A percentile compares a stretch with the other conserved stretches of the same genome.
These are phyloP conservation scores for Yamadazyma pseudoaaseri DNA, from an alignment of 1,139 yeast species.

Conservation along the genomic window DNA sequence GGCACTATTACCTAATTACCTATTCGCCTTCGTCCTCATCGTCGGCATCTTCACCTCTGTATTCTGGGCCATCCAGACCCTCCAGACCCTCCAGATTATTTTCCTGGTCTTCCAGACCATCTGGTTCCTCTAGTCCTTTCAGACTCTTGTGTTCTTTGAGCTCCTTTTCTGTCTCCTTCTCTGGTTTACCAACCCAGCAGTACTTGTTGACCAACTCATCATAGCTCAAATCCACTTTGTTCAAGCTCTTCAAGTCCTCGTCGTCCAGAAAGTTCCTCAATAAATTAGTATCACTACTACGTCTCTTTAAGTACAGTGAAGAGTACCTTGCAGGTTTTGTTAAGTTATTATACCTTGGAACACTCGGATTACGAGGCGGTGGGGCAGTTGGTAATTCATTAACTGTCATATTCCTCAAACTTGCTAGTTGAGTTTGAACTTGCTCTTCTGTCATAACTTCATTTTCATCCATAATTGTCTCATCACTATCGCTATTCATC, in stretches of 20 bases:
- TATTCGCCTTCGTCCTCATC: no score
- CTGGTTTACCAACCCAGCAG: slow-evolving; percentile 1
- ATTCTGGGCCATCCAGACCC: no score
- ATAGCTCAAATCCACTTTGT: not conserved
- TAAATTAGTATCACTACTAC: slow-evolving; percentile 32
- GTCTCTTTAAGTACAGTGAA: slow-evolving; percentile 34
- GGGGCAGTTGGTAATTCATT: not conserved
- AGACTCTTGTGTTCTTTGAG: no score
- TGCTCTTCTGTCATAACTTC: slow-evolving; percentile 1
- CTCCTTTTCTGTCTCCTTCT: no score
- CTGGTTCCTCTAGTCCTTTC: no score
- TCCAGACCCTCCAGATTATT: no score
- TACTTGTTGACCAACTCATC: not conserved
- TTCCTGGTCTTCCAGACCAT: no score
- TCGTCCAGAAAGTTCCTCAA: slow-evolving; percentile 7
- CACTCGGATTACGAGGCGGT: not conserved
- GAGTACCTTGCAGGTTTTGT: slow-evolving; percentile 31
- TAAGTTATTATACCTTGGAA: slow-evolving; percentile 1
- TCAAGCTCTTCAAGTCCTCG: slow-evolving; percentile 1
- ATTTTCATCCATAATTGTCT: slow-evolving; percentile 1
- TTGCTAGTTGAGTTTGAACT: not conserved
- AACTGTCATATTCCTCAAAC: not conserved
- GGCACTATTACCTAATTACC: no score
- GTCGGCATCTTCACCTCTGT: no score
- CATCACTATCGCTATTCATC: not conserved